phyloP scores from a whole-genome alignment of 768 basidiomycete genomes.

The Lepiota brunneoincarnata region DNA sequence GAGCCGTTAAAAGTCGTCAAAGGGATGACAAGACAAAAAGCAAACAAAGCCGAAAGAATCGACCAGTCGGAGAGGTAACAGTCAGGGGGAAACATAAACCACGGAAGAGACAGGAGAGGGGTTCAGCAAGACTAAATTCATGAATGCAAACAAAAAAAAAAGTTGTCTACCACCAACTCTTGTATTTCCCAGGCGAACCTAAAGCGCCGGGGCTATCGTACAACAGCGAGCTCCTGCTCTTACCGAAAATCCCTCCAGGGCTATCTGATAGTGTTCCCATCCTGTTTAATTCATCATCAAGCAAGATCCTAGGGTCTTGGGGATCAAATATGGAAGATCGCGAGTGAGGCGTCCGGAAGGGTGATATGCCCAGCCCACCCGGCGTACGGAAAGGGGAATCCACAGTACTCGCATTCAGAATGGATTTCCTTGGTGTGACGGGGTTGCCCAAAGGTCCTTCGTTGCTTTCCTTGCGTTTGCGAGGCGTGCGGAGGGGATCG shows the following conservation, averaged over 20 bases:
- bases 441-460: constrained; percentile 25
- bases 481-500: constrained; percentile 38
- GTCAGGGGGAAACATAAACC: not conserved
- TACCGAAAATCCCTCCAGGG: constrained; percentile 66
- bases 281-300: constrained; percentile 72
- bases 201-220: constrained; percentile 71
- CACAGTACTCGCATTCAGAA: constrained; percentile 30
- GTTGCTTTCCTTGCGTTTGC: constrained; percentile 27
- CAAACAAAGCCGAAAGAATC: not conserved
- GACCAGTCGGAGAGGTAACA: not conserved
- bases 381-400: constrained; percentile 41
- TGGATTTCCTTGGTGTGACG: constrained; percentile 34
- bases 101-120: not conserved
- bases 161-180: constrained; percentile 44
- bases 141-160: not conserved
- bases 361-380: constrained; percentile 23
- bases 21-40: not conserved
- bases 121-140: constrained; percentile 1
- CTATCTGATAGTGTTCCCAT: constrained; percentile 51
- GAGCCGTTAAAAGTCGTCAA: not conserved
- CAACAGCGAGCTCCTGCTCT: constrained; percentile 47
- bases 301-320: constrained; percentile 61
- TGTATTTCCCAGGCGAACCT: constrained; percentile 52
- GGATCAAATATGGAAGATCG: constrained; percentile 58
- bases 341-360: constrained; percentile 47